phyloP scores from a whole-genome alignment of 441 rosid species.

The Omphalea diandra region DNA sequence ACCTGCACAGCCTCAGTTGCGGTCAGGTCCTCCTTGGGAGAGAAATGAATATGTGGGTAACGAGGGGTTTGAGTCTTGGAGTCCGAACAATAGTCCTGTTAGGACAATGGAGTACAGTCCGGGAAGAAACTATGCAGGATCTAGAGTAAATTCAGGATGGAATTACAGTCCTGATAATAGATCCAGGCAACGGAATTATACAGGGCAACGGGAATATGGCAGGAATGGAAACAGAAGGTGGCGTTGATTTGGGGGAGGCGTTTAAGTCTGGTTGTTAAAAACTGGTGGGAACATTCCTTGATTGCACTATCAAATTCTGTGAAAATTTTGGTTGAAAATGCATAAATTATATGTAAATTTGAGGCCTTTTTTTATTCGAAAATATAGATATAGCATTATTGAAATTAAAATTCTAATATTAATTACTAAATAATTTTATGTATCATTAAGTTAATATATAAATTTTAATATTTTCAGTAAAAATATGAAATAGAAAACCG shows the following conservation, averaged over 20 bases:
- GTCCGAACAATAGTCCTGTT: constrained; percentile 78
- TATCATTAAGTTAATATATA: too few species aligned
- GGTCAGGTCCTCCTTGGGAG: constrained; percentile 36
- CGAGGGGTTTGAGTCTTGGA: constrained; percentile 82
- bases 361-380: too few species aligned
- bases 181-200: constrained; percentile 48
- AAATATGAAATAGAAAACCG: too few species aligned
- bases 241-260: constrained; percentile 44
- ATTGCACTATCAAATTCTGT: too few species aligned
- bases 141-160: constrained; percentile 33
- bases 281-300: too few species aligned
- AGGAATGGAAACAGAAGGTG: constrained; percentile 51
- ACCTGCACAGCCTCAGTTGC: constrained; percentile 31
- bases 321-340: too few species aligned
- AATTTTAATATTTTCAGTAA: too few species aligned
- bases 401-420: too few species aligned
- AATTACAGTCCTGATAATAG: constrained; percentile 38
- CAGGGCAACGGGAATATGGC: constrained; percentile 47
- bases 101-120: constrained; percentile 31
- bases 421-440: too few species aligned
- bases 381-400: too few species aligned
- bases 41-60: constrained; percentile 38
- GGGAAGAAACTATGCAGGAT: constrained; percentile 43
- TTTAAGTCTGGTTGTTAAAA: too few species aligned
- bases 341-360: too few species aligned